phyloP scores from a whole-genome alignment of 2,329 filamentous ascomycete genomes.

The Hymenoscyphus salicellus region DNA sequence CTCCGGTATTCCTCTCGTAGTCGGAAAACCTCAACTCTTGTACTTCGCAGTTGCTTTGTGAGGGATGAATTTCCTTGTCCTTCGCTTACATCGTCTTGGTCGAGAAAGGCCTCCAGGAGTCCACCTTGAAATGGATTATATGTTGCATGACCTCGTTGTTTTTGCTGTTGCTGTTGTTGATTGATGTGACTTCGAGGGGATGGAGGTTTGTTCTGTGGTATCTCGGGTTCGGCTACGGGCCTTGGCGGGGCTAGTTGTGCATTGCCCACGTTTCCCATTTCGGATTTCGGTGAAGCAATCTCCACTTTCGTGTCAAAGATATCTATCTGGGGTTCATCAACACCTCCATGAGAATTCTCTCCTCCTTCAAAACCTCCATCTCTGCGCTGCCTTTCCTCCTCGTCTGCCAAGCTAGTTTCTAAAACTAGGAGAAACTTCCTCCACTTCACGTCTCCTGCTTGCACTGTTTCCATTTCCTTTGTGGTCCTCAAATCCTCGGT shows the following conservation, averaged over 20 bases:
- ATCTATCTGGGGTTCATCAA: background rate
- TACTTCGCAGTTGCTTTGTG: constrained; percentile 4
- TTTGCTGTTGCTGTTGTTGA: background rate
- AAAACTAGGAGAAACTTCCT: background rate
- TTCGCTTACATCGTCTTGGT: constrained; percentile 6
- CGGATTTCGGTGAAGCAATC: background rate
- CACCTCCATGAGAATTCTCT: background rate
- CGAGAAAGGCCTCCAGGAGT: constrained; percentile 14
- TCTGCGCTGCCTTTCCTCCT: background rate
- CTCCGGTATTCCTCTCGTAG: constrained; percentile 4
- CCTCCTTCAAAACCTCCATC: background rate
- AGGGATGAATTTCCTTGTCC: background rate
- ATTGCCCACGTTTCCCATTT: too few relatives aligned
- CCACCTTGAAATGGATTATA: background rate
- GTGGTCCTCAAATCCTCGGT: background rate
- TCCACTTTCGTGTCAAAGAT: background rate
- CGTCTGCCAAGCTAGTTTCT: background rate
- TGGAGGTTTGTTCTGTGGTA: background rate
- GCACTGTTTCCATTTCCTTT: background rate
- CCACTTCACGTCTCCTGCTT: background rate
- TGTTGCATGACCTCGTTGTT: background rate
- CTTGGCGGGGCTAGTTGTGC: too few relatives aligned
- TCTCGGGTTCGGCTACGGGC: background rate
- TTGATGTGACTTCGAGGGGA: background rate
- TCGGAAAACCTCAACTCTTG: constrained; percentile 8